Base-by-base conservation (phyloP, 2,329 filamentous ascomycete genomes). In the Aspergillus pseudotamarii region DNA sequence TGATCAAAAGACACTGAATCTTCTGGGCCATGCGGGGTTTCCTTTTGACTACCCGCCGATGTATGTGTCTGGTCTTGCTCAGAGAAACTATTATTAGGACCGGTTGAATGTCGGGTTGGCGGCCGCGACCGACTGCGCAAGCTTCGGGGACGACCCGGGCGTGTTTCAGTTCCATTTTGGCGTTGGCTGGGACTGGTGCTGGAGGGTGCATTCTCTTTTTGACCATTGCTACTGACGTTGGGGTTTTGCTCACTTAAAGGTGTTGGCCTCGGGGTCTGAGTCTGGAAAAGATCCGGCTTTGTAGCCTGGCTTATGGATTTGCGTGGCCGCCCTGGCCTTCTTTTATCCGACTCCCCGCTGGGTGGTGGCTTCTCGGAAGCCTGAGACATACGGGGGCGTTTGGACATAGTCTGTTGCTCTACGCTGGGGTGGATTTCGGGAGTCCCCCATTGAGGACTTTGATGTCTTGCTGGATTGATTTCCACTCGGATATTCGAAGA, bases 321-420 rank as follows among this genome's bases (percentile, higher is more conserved):
- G 38, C 70, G 68, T 1, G 75, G 73, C 11, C 76, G 72, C 2
- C 75, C 75, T 16, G 46, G 56, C 50, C 61, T 66, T 62, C 38
- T 72, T 36, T 64, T 71, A 9, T 64, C 65, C 26, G 58, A 5
- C 9, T 32, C 55, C 48, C 28, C 21, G 48, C 59, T 64, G 21
- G 62, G 38, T 55, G 55, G n/a, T 21, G 59, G 54, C 30, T 23
- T 59, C 19, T 64, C 67, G 6, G 59, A 21, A 1, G 67, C 14
- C 8, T 68, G 63, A 3, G 64, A 67, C 10, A 78, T 67, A 16
- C 76, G 73, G 5, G 68, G 74, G 16, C 76, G 72, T 61, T 79
- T 79, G 2, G 66, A 51, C 11, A 69, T 58, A 8, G 71, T 66
- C 48, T 72, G 71, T 30, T 72, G 66, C 19, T 66, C 64, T 2